phyloP scores from a whole-genome alignment of 2,329 filamentous ascomycete species.

The Dothideomycetes sp. region DNA sequence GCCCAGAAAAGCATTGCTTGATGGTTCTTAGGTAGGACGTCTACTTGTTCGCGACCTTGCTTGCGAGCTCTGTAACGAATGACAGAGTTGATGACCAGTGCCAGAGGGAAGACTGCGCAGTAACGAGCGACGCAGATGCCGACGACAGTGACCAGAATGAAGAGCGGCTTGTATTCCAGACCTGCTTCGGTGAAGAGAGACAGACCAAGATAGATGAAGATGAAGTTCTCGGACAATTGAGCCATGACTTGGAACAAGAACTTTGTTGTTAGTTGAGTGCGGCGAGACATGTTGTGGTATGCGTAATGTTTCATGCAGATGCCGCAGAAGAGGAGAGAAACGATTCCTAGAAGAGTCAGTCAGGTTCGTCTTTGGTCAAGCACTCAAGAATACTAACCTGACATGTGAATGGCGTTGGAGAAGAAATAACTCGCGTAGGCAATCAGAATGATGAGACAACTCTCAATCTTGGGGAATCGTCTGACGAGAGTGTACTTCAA shows the following conservation, averaged over 20 bases:
- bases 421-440: conserved; percentile 98
- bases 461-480: conserved; percentile 91
- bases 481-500: conserved; percentile 93
- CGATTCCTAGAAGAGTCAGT: conserved; percentile 59
- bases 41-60: conserved; percentile 64
- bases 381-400: conserved; percentile 53
- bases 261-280: conserved; percentile 95
- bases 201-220: conserved; percentile 96
- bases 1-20: conserved; percentile 99
- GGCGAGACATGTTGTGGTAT: conserved; percentile 99
- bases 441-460: conserved; percentile 84
- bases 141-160: conserved; percentile 85
- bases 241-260: conserved; percentile 93
- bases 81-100: conserved; percentile 82
- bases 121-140: conserved; percentile 90
- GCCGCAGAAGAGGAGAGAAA: conserved; percentile 91
- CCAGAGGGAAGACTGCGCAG: conserved; percentile 90
- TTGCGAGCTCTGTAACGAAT: conserved; percentile 76
- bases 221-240: conserved; percentile 96
- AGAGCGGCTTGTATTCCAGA: conserved; percentile 82
- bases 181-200: conserved; percentile 88
- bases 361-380: conserved; percentile 10
- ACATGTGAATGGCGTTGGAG: conserved; percentile 90
- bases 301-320: conserved; percentile 98
- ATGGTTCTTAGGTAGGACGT: conserved; percentile 89